Base-by-base conservation (phyloP, 441 rosid species). In the Syzygium malaccense region DNA sequence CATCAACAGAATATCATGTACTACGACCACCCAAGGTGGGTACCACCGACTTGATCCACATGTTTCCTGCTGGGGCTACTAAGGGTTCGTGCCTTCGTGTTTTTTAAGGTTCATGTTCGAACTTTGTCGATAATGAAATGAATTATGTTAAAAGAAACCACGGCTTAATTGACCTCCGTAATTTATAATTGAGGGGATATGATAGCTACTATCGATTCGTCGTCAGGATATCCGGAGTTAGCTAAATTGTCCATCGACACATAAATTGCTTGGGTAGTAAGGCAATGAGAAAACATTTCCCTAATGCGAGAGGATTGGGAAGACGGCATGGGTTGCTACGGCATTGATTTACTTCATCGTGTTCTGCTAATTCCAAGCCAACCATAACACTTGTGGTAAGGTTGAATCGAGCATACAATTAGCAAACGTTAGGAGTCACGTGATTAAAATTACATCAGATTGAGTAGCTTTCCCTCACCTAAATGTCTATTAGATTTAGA, bases 181-280 rank as follows among this genome's bases (percentile, higher is more conserved):
- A 20, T 71, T 37, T 37, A 37, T 37, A 45, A 71, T 37, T 11
- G 51, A 71, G 51, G 80, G 25, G 15, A 71, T 11, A 28, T 49
- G 12, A 37, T 37, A 37, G 51, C 49, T 1, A 2, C 80, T 0
- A 2, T 71, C 0, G 80, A 71, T 20, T 71, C 49, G 49, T 33
- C 17, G 20, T 33, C 17, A 20, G n/a, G 15, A 11, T 37, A 37
- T 37, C 15, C 28, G 1, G 45, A 25, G 28, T 3, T 4, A 49
- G 49, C 80, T 37, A 71, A 33, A 37, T 37, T 1, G 28, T 71
- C 5, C 20, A 4, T 4, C 30, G 3, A 14, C 17, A 30, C 5
- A 3, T 37, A 25, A 71, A 71, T 15, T 20, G 0, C 28, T 37
- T 0, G 0, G 2, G 5, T 2, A 26, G 12, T 26, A 26, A 15